Evolutionary conservation across 805 yeast genomes (phyloP).

Genomic region (Myxozyma neotropica): DNA sequence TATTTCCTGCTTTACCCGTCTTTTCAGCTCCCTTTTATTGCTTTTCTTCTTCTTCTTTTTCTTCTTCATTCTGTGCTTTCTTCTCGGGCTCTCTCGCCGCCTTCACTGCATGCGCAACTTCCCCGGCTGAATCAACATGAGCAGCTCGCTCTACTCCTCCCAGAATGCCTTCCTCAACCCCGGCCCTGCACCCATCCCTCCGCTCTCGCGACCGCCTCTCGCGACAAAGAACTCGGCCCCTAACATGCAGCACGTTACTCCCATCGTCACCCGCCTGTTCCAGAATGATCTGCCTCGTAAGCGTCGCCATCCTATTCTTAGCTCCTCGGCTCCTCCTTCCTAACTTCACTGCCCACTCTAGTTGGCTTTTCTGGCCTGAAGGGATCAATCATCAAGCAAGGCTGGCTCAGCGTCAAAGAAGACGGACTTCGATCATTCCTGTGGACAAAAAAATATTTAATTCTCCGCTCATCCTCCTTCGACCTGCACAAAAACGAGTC

Average conservation of each 20-base stretch:
- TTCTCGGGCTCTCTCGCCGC: no score
- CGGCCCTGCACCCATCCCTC: slow-evolving; percentile 59
- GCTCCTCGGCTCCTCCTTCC: not conserved
- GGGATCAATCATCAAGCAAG: slow-evolving; percentile 44
- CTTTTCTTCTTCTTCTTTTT: not conserved
- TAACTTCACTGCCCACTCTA: not conserved
- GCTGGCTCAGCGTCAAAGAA: slow-evolving; percentile 92
- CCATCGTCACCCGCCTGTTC: slow-evolving; percentile 10
- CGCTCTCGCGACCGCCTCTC: slow-evolving; percentile 22
- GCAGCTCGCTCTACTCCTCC: slow-evolving; percentile 24
- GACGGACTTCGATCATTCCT: slow-evolving; percentile 87
- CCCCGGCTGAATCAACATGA: slow-evolving; percentile 1
- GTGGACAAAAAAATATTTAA: slow-evolving; percentile 89
- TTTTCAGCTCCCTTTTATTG: no score
- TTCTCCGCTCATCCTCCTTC: slow-evolving; percentile 71
- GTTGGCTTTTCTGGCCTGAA: slow-evolving; percentile 12
- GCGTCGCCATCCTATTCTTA: not conserved
- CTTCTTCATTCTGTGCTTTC: not conserved
- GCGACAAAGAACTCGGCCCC: slow-evolving; percentile 19
- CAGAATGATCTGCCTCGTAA: slow-evolving; percentile 8
- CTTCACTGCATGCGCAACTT: no score
- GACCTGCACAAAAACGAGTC: slow-evolving; percentile 61
- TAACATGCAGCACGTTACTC: slow-evolving; percentile 11
- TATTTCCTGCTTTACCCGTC: no score
- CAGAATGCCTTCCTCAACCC: slow-evolving; percentile 53